Base-by-base conservation (phyloP, 441 rosid species). In the Sinapis alba region DNA sequence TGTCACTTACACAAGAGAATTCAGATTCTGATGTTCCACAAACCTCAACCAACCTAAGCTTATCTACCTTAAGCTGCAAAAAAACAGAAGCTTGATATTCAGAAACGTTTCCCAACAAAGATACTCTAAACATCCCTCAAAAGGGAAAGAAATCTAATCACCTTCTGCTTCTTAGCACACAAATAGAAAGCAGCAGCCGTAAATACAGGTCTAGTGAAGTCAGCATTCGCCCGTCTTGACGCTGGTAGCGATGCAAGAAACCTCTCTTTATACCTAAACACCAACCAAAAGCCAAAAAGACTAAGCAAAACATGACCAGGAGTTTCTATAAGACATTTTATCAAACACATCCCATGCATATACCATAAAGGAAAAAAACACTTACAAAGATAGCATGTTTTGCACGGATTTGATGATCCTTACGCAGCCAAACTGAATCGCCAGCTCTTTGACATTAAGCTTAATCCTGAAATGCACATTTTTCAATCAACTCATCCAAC, bases 11-110 rank as follows among this genome's bases (percentile, higher is more conserved):
- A 65, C 82, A 80, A 68, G 87, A 81, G 78, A 95, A 95, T 78
- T 93, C 97, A 26, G 92, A 74, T 79, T 93, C 97, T 60, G 98
- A 87, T 34, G 95, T 86, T 34, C 99, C 99, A 67, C 98, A 91
- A 65, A 91, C 91, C 65, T 95, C 98, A 58, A 90, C 91, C 87
- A 95, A 71, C 86, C 84, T 92, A 45, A 75, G 73, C 77, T 90
- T 95, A 76, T 95, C 99, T 36, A 89, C 76, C 86, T 88, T 95
- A 21, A 95, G 94, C 98, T 95, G 90, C 72, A 64, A 60, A 34
- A n/a, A 53, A 20, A 59, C 57, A n/a, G 51, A 43, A 60, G 30
- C 32, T 15, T 59, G 63, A 45, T 6, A 3, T 10, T 9, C 27
- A n/a, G 0, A 53, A 23, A 51, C 13, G 3, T 24, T 2, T 50